Base-by-base conservation (phyloP, 2,329 filamentous ascomycete genomes). In the Penicillium sclerotiorum region DNA sequence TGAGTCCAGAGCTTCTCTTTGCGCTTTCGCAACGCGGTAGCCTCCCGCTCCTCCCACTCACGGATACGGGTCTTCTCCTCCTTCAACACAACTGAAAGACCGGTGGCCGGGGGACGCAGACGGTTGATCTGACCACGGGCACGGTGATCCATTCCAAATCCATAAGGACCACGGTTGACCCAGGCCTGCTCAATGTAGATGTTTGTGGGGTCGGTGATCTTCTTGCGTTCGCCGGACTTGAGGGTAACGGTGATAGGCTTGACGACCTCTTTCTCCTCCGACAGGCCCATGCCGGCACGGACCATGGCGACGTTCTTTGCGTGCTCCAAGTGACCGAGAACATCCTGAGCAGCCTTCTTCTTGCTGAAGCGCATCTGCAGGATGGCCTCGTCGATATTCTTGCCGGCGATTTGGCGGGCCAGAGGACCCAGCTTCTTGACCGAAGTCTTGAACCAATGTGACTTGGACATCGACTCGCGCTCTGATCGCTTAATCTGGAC, bases 101-200 rank as follows among this genome's bases (percentile, higher is more conserved):
- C 89, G 23, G 93, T 90, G 59, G 84, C 82, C 1, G 90, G 90
- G 57, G 85, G 85, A 48, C 79, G 78, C 70, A 94, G 78, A 27
- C 83, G 70, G 62, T 88, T 82, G 57, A 87, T 81, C 49, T 82
- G 78, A 27, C 90, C 90, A 66, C 89, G 81, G 3, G 90, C 91
- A 56, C 93, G 85, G 70, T 86, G 87, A 59, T 92, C 87, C 5
- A 82, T 75, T 38, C 78, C 76, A 52, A 73, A 74, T 21, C 81
- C 80, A 70, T 79, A 87, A 1, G 80, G 78, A 0, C 90, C 89
- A 57, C 88, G 86, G 47, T 89, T 90, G 37, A 96, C 90, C 93
- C 93, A 99, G 4, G 92, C 90, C 73, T 97, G 85, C 47, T 91
- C 88, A 59, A 99, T 82, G 70, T 96, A 99, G 57, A 97, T 87